Conservation (phyloP, 352 stramenopile genomes). For the Elongisporangium anandrum region DNA sequence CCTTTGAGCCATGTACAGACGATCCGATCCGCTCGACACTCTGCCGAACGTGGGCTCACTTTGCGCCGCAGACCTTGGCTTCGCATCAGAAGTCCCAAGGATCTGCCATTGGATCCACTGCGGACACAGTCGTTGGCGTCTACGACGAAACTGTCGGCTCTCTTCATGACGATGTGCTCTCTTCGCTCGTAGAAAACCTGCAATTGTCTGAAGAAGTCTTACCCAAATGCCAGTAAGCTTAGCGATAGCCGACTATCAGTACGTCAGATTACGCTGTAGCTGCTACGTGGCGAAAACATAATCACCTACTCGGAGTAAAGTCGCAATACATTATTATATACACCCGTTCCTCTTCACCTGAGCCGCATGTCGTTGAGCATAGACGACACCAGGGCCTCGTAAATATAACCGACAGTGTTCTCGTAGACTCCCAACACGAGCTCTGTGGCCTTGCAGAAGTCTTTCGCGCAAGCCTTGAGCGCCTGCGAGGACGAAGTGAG, state of each 20-base stretch:
- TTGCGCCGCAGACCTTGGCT: not conserved
- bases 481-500: constrained; percentile 11
- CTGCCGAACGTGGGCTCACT: not conserved
- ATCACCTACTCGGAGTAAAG: too few relatives aligned
- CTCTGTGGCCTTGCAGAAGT: constrained; percentile 33
- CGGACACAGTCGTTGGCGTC: not conserved
- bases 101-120: not conserved
- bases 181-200: not conserved
- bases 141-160: not conserved
- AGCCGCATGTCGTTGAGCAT: constrained; percentile 6
- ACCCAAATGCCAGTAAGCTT: too few relatives aligned
- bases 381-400: constrained; percentile 21
- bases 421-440: constrained; percentile 31
- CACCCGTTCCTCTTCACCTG: too few relatives aligned
- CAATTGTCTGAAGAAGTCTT: not conserved
- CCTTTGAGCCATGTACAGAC: not conserved
- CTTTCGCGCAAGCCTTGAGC: constrained; percentile 19
- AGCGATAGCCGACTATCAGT: too few relatives aligned
- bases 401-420: constrained; percentile 30
- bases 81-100: not conserved
- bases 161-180: not conserved
- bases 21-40: not conserved
- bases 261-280: too few relatives aligned
- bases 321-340: too few relatives aligned
- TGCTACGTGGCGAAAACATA: too few relatives aligned